Conservation (phyloP, 208 protist species). For the Tritrichomonas foetus region DNA sequence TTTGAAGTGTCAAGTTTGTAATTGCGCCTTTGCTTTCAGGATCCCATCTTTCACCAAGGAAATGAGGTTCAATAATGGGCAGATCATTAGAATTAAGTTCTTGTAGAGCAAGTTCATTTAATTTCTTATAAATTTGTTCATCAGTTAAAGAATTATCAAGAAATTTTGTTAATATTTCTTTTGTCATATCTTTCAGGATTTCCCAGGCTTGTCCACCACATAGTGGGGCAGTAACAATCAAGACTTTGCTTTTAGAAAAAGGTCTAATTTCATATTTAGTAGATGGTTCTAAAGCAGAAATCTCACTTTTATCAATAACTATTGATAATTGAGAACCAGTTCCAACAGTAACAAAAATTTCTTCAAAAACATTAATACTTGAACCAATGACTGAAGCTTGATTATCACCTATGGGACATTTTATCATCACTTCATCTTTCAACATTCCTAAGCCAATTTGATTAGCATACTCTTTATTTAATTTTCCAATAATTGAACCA, state of each 20-base stretch:
- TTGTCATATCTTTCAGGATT: not conserved
- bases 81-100: not conserved
- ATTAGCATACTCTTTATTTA: not conserved
- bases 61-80: not conserved
- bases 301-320: not conserved
- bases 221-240: not conserved
- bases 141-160: not conserved
- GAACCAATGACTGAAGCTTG: not conserved
- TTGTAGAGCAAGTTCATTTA: not conserved
- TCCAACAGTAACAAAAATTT: not conserved
- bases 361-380: not conserved
- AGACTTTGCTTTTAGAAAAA: not conserved
- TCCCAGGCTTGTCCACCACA: not conserved
- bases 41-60: constrained; percentile 25
- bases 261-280: not conserved
- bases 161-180: not conserved
- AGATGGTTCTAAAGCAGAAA: not conserved
- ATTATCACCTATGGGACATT: not conserved
- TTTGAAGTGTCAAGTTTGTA: not conserved
- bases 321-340: not conserved
- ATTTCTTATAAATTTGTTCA: not conserved
- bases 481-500: not conserved
- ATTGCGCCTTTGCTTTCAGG: not conserved
- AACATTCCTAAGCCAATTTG: not conserved
- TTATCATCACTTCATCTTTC: not conserved